These are phyloP conservation scores for Echium plantagineum DNA, from an alignment of 257 asterid species.

Conservation along the genomic window DNA sequence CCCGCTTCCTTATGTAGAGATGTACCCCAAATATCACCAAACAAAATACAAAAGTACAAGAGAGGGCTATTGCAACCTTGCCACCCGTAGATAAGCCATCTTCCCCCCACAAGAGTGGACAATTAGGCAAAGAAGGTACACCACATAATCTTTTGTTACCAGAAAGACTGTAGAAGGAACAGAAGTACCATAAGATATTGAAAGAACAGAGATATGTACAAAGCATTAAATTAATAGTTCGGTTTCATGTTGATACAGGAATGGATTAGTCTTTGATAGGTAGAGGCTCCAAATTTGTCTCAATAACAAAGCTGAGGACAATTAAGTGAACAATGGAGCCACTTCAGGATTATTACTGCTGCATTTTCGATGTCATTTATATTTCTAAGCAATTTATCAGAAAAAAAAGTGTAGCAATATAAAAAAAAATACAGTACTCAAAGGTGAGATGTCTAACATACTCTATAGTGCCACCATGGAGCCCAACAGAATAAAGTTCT, in stretches of 20 bases:
- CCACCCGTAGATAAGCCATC: conserved; percentile 70
- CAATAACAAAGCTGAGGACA: too few relatives aligned
- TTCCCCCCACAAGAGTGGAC: conserved; percentile 77
- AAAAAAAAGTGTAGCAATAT: conserved; percentile 3
- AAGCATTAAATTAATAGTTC: too few relatives aligned
- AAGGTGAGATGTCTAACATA: conserved; percentile 22
- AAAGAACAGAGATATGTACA: not conserved
- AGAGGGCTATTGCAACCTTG: conserved; percentile 55
- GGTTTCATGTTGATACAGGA: not conserved
- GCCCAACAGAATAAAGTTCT: conserved; percentile 77
- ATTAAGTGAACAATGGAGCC: too few relatives aligned
- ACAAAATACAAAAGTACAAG: conserved; percentile 36
- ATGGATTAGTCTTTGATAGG: not conserved
- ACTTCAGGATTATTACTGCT: too few relatives aligned
- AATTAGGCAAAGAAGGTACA: conserved; percentile 67
- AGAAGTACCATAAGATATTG: not conserved
- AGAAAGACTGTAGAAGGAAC: conserved; percentile 46
- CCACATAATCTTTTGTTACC: conserved; percentile 87
- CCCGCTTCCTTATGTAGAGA: conserved; percentile 45
- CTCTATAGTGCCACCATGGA: conserved; percentile 97
- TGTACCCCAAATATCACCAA: conserved; percentile 28
- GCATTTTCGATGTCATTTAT: not conserved
- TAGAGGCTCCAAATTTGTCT: too few relatives aligned
- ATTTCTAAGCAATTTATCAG: not conserved
- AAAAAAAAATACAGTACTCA: too few relatives aligned